These are phyloP conservation scores for Simplicillium sp. DNA, from an alignment of 2,329 filamentous ascomycete genomes.

Conservation along the genomic window DNA sequence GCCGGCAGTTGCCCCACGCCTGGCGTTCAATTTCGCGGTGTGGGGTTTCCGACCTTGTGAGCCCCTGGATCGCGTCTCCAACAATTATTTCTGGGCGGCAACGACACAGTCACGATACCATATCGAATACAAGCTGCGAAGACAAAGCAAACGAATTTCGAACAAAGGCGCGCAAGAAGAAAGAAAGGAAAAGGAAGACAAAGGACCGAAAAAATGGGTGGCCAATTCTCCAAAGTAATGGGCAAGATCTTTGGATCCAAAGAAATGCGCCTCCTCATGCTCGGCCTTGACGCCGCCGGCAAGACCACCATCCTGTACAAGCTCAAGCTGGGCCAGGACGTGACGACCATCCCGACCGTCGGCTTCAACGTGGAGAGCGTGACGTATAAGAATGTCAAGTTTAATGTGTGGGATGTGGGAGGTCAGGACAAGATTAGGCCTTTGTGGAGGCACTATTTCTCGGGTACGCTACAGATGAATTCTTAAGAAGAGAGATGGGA, in stretches of 20 bases:
- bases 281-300: conserved; percentile 93
- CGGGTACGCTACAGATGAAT: conserved; percentile 42
- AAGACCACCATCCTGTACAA: conserved; percentile 99
- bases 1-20: too few species aligned
- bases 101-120: too few species aligned
- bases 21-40: neutral
- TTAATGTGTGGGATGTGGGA: conserved; percentile 98
- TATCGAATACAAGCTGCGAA: too few species aligned
- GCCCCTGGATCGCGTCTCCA: neutral
- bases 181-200: too few species aligned
- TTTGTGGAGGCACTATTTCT: conserved; percentile 96
- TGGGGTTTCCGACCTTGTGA: conserved; percentile 4
- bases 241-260: conserved; percentile 98
- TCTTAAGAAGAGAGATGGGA: neutral
- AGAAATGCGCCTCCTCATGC: conserved; percentile 98
- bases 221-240: conserved; percentile 90
- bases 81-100: too few species aligned
- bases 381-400: conserved; percentile 98
- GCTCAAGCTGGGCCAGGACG: conserved; percentile 95
- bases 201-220: conserved; percentile 56
- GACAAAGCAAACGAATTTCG: too few species aligned
- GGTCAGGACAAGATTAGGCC: conserved; percentile 98
- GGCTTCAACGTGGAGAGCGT: conserved; percentile 99
- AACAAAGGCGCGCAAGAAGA: too few species aligned
- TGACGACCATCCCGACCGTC: conserved; percentile 96